A percentile compares a stretch with the other conserved stretches of the same genome.
These are phyloP conservation scores for Protea cynaroides DNA, from an alignment of 164 flowering plant species.

Conservation along the genomic window DNA sequence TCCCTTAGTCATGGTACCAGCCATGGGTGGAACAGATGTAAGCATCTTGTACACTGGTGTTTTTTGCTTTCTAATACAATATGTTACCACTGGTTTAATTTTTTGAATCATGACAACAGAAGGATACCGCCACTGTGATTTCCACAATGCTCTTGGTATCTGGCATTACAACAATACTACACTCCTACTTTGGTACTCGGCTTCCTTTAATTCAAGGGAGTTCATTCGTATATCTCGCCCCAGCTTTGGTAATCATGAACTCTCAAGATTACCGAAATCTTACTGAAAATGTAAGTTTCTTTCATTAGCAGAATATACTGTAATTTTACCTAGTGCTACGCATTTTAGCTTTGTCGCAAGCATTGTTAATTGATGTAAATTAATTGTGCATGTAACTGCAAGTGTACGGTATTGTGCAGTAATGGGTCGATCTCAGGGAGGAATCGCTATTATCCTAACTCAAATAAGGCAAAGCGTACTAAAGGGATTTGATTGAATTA, in stretches of 20 bases:
- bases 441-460: too few species aligned
- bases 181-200: conserved; percentile 80
- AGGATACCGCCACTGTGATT: conserved; percentile 89
- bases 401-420: too few species aligned
- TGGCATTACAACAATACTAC: conserved; percentile 73
- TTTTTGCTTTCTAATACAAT: not conserved
- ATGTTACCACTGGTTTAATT: conserved; percentile 3
- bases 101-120: conserved; percentile 40
- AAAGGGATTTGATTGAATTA: too few species aligned
- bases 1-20: conserved; percentile 76
- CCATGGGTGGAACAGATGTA: conserved; percentile 98
- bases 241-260: conserved; percentile 78
- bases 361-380: too few species aligned
- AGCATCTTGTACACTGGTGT: conserved; percentile 21
- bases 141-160: conserved; percentile 82
- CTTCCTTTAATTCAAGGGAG: conserved; percentile 96
- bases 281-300: conserved; percentile 63
- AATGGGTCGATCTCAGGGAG: too few species aligned
- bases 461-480: too few species aligned
- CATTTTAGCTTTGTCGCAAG: not conserved
- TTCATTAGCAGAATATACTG: not conserved
- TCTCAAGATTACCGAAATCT: conserved; percentile 72
- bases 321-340: not conserved
- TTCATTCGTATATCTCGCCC: conserved; percentile 87
- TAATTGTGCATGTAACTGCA: too few species aligned